Evolutionary conservation across 768 basidiomycete genomes (phyloP), one percentile per base, ranked within the genome.

Genomic region (Suillus variegatus): DNA sequence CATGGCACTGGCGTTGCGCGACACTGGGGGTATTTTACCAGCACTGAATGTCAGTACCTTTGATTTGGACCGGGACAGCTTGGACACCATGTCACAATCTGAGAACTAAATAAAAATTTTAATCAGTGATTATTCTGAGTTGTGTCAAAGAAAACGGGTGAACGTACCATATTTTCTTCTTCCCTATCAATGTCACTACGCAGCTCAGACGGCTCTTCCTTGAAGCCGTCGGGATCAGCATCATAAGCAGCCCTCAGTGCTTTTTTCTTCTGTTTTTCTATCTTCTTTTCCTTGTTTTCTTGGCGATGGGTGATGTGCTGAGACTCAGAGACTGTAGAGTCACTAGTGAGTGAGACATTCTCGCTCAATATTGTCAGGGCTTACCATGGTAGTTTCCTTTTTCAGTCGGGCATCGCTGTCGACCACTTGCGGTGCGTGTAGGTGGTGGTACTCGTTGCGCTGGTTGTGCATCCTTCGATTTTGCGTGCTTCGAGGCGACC

Each of bases 11-110:
- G 25, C 7, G 0, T 25, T 28, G 25, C 3, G 7, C 14, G 3
- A 52, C 25, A 8, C 7, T 3, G 6, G 14, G 14, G 51, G 51
- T 0, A 52, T 52, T 28, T 52, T 52, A 0, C 51, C 51, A 2
- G 51, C 25, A 52, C 51, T 52, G 51, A 52, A 52, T 28, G 51
- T 52, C 51, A 52, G 51, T 3, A 52, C 51, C 51, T 32, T 52
- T 3, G 14, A 3, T 16, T 28, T 51, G 7, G 25, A 16, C 14
- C 0, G 16, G 51, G 28, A 52, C 51, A 52, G 51, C 25, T 52
- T 52, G 25, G 25, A 28, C 3, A 0, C 4, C 51, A 52, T 28
- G 4, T 28, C 2, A 4, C 2, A 3, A 52, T 52, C 51, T 52
- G 51, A 52, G 51, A 52, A 18, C 51, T 52, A 28, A 32, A 52